Evolutionary conservation across 2,329 filamentous ascomycete genomes (phyloP), one percentile per base, ranked within the genome.

Genomic region (Botrytis elliptica): DNA sequence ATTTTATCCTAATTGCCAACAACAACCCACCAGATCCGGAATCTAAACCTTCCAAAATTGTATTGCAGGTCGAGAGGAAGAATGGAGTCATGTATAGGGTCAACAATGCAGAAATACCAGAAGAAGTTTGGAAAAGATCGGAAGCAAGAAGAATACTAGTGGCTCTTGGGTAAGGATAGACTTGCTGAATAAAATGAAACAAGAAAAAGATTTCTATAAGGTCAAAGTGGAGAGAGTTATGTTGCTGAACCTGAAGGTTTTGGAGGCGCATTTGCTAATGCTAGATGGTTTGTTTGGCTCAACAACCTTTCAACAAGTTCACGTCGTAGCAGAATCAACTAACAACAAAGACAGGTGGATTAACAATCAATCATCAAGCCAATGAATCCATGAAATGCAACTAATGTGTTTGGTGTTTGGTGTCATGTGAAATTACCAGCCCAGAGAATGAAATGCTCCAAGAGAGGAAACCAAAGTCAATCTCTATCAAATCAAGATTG

Each of bases 1-100:
- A 67, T 33, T 67, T 67, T 18, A 12, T 67, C 20, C n/a, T 67
- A n/a, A 40, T 67, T 67, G 64, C 60, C 36, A 63, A 63, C 22
- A 42, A 42, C 10, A 42, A 49, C 10, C 40, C 64, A 7, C 64
- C 42, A 14, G 64, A 46, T 67, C 64, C 64, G 9, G 64, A 46
- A 14, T 46, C 33, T 49, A 49, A 67, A 14, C n/a, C 64, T 9
- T 46, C 33, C 12, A 44, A 44, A 22, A 49, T 46, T 49, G 40
- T 49, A 22, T 49, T 67, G 40, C 64, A 49, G 42, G 64, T 67
- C 18, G 63, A 65, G 33, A 49, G 20, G n/a, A 67, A 36, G 14
- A 7, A 66, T 66, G 44, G 64, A 5, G 40, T 49, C 14, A 67
- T 44, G 40, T 49, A 67, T 49, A 44, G 64, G n/a, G 64, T 46